Base-by-base conservation (phyloP, 768 basidiomycete species). In the Strobilomyces echinocephalus region DNA sequence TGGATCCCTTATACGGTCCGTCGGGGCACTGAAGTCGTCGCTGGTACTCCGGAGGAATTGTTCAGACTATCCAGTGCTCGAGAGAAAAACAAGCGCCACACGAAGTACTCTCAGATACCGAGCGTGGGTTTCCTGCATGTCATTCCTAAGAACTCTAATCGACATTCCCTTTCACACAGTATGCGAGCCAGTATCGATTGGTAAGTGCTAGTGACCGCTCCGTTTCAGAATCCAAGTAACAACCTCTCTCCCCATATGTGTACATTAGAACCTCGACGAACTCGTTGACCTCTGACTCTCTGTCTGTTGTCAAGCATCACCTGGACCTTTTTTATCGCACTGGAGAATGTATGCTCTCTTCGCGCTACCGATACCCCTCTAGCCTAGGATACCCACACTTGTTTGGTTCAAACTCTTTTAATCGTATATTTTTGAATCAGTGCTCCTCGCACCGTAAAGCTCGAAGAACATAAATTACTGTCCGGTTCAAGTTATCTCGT, bases 151-250 rank as follows among this genome's bases (percentile, higher is more conserved):
- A 14, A 41, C 28, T 34, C 12, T 59, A 12, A 53, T n/a, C 8
- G 8, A 8, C 20, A 11, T 16, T 26, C 33, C 20, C 26, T 47
- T 54, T 15, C 16, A 30, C 1, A 18, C 46, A 67, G 65, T 68
- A 58, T 21, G 54, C 66, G 8, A 67, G 66, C 26, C 65, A 63
- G 31, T 60, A 51, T 39, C 62, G 46, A 39, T 42, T 67, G 20
- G 65, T 68, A 24, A 55, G 61, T 49, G 40, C 9, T 12, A 12
- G 24, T 4, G 5, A n/a, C 18, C n/a, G 8, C 14, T 30, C 26
- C 26, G 11, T 40, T 26, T 33, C 26, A 31, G 12, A 38, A 33
- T 35, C 11, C 35, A 18, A 15, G 47, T 54, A 11, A 53, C 50
- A 24, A 46, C 15, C 9, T 11, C 43, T n/a, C 11, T 11, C 43